Evolutionary conservation across 2,329 filamentous ascomycete genomes (phyloP), one percentile per base, ranked within the genome.

Genomic region (Simplicillium aogashimaense): DNA sequence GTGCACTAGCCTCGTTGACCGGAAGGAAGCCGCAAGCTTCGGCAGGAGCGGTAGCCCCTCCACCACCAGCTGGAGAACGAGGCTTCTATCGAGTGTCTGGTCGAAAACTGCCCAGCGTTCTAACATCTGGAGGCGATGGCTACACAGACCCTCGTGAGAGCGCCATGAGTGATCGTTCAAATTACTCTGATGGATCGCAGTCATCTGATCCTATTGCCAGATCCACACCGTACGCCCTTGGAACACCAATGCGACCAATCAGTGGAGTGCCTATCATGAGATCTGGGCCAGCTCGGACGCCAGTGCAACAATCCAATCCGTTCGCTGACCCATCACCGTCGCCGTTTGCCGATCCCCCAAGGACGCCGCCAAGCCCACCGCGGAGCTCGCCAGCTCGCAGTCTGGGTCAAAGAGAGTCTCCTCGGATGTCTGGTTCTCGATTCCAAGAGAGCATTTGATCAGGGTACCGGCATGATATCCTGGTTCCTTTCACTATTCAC

Each of bases 61-160:
- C 47, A 50, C 54, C 55, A 33, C 62, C 63, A 29, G 57, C 54
- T 17, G 67, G 63, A 20, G 76, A 82, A 51, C 64, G 66, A 44
- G 74, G 77, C 1, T 83, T 83, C 54, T 74, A 80, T 45, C 73
- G 77, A 25, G 72, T 83, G 2, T 79, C 78, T 6, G 79, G 79
- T 45, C 70, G 71, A 50, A 83, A 82, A 51, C 55, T 83, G 42
- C 73, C 75, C 3, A 77, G 79, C 2, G 78, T 82, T 9, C 58
- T 83, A 30, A 67, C 76, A 43, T 66, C 65, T 36, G 78, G 78
- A 12, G 78, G 78, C 6, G 78, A 82, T 52, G 78, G 78, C 2
- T 82, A 77, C 56, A 67, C 68, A 15, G 75, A 76, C 43, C 67
- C 63, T 8, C 56, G 60, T 5, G 55, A 57, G 38, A 66, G 58